phyloP scores from a whole-genome alignment of 2,329 filamentous ascomycete genomes.

The Diaporthe aspalathi region DNA sequence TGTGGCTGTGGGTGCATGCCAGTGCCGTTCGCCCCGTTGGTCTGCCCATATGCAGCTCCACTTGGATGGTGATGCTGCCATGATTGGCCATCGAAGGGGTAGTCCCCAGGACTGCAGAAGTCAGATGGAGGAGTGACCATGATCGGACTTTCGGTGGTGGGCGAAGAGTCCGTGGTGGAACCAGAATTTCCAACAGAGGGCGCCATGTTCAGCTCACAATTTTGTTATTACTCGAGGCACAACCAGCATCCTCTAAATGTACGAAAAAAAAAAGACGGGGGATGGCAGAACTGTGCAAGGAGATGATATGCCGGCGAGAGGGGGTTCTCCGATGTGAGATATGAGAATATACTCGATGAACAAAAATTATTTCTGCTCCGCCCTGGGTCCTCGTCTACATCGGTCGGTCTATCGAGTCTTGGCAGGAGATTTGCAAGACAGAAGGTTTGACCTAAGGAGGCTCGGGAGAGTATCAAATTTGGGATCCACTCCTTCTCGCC shows the following conservation, averaged over 20 bases:
- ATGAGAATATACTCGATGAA: background rate
- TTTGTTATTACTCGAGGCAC: conserved; percentile 9
- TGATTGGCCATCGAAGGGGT: conserved; percentile 17
- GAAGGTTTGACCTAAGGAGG: conserved; percentile 26
- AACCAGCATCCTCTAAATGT: conserved; percentile 25
- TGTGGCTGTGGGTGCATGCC: background rate
- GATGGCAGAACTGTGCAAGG: background rate
- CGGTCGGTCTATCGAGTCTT: background rate
- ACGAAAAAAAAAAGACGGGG: background rate
- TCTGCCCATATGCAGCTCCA: conserved; percentile 6
- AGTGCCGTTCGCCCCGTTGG: conserved; percentile 10
- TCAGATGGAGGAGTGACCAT: conserved; percentile 29
- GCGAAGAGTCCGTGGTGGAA: conserved; percentile 25
- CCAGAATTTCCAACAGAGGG: conserved; percentile 5
- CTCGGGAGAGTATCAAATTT: conserved; percentile 30
- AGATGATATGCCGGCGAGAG: background rate
- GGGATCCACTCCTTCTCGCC: conserved; percentile 25
- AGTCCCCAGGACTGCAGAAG: conserved; percentile 8
- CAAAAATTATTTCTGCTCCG: background rate
- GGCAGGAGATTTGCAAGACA: conserved; percentile 28
- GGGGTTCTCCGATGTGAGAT: conserved; percentile 2
- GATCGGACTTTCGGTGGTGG: conserved; percentile 26
- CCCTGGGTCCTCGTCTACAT: background rate
- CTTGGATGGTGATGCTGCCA: conserved; percentile 5
- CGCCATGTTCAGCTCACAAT: conserved; percentile 14